Conservation (phyloP, 352 stramenopile genomes). For the Phytopythium kandeliae region DNA sequence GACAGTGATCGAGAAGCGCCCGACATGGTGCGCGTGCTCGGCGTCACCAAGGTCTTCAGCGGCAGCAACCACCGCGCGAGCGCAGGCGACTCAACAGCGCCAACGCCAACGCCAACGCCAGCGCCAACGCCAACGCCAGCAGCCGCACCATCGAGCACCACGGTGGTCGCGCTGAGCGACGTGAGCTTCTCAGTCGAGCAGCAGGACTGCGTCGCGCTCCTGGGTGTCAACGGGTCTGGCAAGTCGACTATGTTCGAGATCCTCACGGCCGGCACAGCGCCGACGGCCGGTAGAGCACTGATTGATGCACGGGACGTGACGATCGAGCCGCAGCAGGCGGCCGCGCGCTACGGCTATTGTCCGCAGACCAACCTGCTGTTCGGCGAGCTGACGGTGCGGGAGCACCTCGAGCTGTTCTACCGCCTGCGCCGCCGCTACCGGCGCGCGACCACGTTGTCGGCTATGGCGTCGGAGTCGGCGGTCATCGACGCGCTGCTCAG, state of each 20-base stretch:
- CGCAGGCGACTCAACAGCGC: not conserved
- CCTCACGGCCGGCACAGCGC: constrained; percentile 87
- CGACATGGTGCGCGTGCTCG: constrained; percentile 40
- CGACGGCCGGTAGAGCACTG: constrained; percentile 51
- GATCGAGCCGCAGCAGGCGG: constrained; percentile 37
- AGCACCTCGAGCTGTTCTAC: constrained; percentile 74
- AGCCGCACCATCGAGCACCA: constrained; percentile 38
- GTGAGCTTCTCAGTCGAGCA: constrained; percentile 82
- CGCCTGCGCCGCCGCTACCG: constrained; percentile 30
- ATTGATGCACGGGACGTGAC: constrained; percentile 65
- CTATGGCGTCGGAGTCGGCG: constrained; percentile 16
- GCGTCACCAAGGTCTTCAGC: constrained; percentile 66
- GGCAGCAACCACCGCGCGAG: constrained; percentile 20
- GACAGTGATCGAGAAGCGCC: constrained; percentile 23
- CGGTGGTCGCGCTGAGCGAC: constrained; percentile 65
- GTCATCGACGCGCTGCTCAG: constrained; percentile 39
- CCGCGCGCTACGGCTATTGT: constrained; percentile 70
- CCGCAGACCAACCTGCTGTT: constrained; percentile 78
- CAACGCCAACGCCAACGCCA: too few relatives aligned
- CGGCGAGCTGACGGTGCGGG: constrained; percentile 55
- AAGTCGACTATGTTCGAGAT: constrained; percentile 98
- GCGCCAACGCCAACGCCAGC: too few relatives aligned
- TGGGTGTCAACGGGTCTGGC: constrained; percentile 94
- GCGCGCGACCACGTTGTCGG: constrained; percentile 2
- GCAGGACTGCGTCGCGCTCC: constrained; percentile 88